Evolutionary conservation across 2,329 filamentous ascomycete species (phyloP), one percentile per base, ranked within the genome.

Genomic region (Arthrobotrys entomopaga): DNA sequence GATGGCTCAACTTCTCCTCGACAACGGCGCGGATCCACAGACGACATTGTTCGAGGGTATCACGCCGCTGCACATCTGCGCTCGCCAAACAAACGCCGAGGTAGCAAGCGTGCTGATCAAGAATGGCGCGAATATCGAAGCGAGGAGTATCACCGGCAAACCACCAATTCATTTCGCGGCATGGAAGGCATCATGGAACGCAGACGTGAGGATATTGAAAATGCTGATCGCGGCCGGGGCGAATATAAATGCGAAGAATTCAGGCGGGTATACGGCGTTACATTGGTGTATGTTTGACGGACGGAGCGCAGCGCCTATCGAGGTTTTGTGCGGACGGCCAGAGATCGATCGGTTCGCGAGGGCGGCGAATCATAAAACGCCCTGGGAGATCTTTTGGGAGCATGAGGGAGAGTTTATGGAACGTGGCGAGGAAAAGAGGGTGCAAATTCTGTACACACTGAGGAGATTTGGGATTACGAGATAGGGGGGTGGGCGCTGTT

Each of bases 271-370:
- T 50, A 74, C 70, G 15, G 70, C 70, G 2, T 52, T 74, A 19
- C 70, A 74, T 59, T 74, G 70, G 70, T 74, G 70, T 43, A 74
- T 74, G 70, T 74, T 74, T 50, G 70, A 74, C 40, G 70, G 70
- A 11, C 48, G 70, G 42, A 74, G 70, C 38, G 65, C 63, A n/a
- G 70, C 70, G 6, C 70, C 70, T 4, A 74, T 74, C n/a, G 70
- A 74, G 11, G 63, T 74, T 19, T 24, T 74, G 29, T 42, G 65
- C 13, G 15, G 53, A 24, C 42, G 70, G 38, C 57, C 57, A 19
- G 70, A 74, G 63, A 74, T 74, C 13, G 70, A 74, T 59, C 52
- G 48, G 20, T 74, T 63, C 48, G 70, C 65, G 24, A 56, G 70
- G 50, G 70, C 70, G n/a, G 52, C 46, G 38, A 67, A 67, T 54